Base-by-base conservation (phyloP, 1,284 basidiomycete genomes). In the Ganoderma sp. region DNA sequence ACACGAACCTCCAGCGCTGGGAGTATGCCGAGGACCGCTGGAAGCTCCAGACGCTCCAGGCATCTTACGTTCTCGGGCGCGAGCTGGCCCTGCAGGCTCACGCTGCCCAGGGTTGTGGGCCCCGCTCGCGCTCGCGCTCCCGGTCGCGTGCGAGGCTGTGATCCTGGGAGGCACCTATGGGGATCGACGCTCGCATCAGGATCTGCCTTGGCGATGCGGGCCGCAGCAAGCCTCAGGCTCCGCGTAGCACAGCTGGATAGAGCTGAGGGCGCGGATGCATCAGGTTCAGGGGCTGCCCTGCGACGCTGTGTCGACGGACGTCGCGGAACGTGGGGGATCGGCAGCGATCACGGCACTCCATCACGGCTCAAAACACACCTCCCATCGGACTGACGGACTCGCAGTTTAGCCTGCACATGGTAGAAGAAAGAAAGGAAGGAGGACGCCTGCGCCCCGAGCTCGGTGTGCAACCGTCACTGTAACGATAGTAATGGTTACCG, bases 11-110 rank as follows among this genome's bases (percentile, higher is more conserved):
- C 14, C n/a, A 61, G 34, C 32, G 39, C 22, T 67, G 66, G 66
- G 39, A 61, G 32, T 67, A 62, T 34, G 61, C 48, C 14, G 66
- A 67, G 54, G 66, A 67, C 54, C 56, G 50, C 61, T 43, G 54
- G 42, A 67, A 50, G 61, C 61, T 67, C 32, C 42, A 58, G 32
- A 41, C 45, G 6, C 52, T 67, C 28, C 61, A 62, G 54, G 66
- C 61, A 17, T 58, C 66, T 14, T 63, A 63, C 56, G 52, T 54
- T 14, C 52, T 54, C 17, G 63, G 63, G 15, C 42, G 28, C 19
- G 54, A 57, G 54, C 58, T 39, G 12, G 58, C 58, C 22, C 39
- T 60, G n/a, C 58, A 41, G 32, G 28, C 52, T 15, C 50, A 52
- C n/a, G 48, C 48, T 9, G 43, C 43, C 19, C 43, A 45, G 19